Percentiles rank a stretch among this genome's conserved stretches.
phyloP scores from a whole-genome alignment of 495 filamentous ascomycete species.

The Podospora australis region DNA sequence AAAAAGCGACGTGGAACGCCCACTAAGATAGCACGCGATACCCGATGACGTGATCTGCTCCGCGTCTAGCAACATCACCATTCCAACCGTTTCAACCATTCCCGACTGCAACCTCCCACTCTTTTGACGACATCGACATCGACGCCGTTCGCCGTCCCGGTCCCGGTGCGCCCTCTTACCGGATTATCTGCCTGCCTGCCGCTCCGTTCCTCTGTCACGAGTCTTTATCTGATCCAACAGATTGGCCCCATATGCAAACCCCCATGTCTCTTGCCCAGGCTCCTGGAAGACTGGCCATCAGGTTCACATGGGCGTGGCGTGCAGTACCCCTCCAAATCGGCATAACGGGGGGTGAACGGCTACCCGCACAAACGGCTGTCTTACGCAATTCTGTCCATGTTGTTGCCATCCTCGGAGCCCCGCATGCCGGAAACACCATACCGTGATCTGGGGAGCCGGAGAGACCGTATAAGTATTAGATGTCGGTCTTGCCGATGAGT shows the following conservation, averaged over 20 bases:
- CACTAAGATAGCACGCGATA: not conserved
- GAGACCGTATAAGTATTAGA: slow-evolving; percentile 1
- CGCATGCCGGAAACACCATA: slow-evolving; percentile 2
- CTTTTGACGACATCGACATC: not conserved
- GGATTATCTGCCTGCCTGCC: too few relatives aligned
- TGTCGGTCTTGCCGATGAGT: not conserved
- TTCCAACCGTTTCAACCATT: not conserved
- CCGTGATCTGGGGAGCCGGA: not conserved
- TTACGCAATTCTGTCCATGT: slow-evolving; percentile 22
- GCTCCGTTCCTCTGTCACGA: not conserved
- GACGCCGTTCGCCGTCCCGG: not conserved
- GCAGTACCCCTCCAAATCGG: slow-evolving; percentile 1
- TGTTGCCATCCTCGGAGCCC: slow-evolving; percentile 14
- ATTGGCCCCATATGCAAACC: not conserved
- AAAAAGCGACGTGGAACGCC: too few relatives aligned
- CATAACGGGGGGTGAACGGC: not conserved
- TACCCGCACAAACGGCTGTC: slow-evolving; percentile 6
- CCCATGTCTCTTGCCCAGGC: not conserved
- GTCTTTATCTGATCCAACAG: slow-evolving; percentile 1
- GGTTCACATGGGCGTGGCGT: not conserved
- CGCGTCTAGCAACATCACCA: slow-evolving; percentile 23
- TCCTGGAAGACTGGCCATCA: not conserved
- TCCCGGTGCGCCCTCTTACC: too few relatives aligned
- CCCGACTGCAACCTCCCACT: not conserved
- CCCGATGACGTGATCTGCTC: slow-evolving; percentile 23